Percentiles rank a stretch among this genome's conserved stretches.
phyloP scores from a whole-genome alignment of 768 basidiomycete genomes.

The Mycena capillaripes region DNA sequence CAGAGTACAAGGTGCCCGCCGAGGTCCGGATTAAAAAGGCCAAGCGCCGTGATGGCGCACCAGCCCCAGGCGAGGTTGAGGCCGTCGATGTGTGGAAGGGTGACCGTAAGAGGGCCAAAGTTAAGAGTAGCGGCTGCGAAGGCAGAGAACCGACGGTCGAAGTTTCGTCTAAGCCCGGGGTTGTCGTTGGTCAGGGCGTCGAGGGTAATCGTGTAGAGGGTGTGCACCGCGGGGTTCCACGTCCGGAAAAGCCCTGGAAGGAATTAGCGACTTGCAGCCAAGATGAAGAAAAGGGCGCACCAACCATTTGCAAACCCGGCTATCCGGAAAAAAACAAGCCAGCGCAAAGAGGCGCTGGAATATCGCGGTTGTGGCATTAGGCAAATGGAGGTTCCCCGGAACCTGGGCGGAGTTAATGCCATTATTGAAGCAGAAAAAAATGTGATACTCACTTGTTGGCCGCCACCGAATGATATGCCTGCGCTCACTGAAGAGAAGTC shows the following conservation, averaged over 20 bases:
- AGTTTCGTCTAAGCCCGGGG: too few species aligned
- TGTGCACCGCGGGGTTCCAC: too few species aligned
- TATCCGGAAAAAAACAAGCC: too few species aligned
- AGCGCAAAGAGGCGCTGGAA: too few species aligned
- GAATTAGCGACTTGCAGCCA: too few species aligned
- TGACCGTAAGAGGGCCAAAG: background rate
- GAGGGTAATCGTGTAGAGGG: too few species aligned
- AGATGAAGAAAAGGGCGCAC: too few species aligned
- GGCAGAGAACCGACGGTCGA: background rate
- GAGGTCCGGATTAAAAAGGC: slow-evolving; percentile 37
- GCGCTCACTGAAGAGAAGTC: background rate
- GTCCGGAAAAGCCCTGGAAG: too few species aligned
- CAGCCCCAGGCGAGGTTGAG: background rate
- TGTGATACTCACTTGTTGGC: background rate
- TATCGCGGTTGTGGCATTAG: too few species aligned
- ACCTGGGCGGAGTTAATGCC: background rate
- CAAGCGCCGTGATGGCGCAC: slow-evolving; percentile 26
- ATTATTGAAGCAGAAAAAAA: background rate
- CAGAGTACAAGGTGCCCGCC: slow-evolving; percentile 45
- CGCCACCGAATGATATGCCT: background rate
- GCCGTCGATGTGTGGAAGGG: background rate
- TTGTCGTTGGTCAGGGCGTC: too few species aligned
- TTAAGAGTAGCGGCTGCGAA: slow-evolving; percentile 1
- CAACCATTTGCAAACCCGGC: too few species aligned
- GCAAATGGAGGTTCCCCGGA: background rate